Conservation (phyloP, 2,329 filamentous ascomycete species). For the Cercospora sesami region DNA sequence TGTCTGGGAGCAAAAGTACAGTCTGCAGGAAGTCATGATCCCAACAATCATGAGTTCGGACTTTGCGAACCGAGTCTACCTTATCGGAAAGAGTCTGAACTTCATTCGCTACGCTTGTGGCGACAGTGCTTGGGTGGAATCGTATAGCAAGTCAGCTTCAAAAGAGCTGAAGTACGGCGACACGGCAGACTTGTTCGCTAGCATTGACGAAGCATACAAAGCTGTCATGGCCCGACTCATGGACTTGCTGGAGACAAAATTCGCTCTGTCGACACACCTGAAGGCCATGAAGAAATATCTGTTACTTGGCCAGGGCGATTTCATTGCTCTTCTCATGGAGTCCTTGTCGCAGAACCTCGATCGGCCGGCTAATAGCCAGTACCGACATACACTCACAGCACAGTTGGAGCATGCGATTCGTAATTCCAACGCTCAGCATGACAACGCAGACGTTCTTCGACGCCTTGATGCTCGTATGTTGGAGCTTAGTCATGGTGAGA, state of each 20-base stretch:
- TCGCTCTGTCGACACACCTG: slow-evolving; percentile 90
- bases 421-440: slow-evolving; percentile 94
- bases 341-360: slow-evolving; percentile 90
- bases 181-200: slow-evolving; percentile 84
- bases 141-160: slow-evolving; percentile 88
- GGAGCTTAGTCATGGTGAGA: slow-evolving; percentile 92
- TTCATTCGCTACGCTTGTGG: slow-evolving; percentile 96
- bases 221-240: slow-evolving; percentile 96
- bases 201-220: slow-evolving; percentile 96
- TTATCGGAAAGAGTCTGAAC: slow-evolving; percentile 97
- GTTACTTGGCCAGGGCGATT: slow-evolving; percentile 91
- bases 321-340: slow-evolving; percentile 96
- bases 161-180: slow-evolving; percentile 92
- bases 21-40: slow-evolving; percentile 79
- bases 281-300: slow-evolving; percentile 92
- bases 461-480: slow-evolving; percentile 97
- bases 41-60: slow-evolving; percentile 90
- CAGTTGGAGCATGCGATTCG: slow-evolving; percentile 96
- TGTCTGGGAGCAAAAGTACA: slow-evolving; percentile 98
- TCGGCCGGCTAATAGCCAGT: slow-evolving; percentile 92
- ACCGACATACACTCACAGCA: slow-evolving; percentile 94
- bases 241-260: slow-evolving; percentile 90
- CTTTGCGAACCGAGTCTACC: slow-evolving; percentile 92
- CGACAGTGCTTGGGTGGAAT: slow-evolving; percentile 92
- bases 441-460: slow-evolving; percentile 85